phyloP scores from a whole-genome alignment of 2,329 filamentous ascomycete genomes.

The Pleomassaria siparia region DNA sequence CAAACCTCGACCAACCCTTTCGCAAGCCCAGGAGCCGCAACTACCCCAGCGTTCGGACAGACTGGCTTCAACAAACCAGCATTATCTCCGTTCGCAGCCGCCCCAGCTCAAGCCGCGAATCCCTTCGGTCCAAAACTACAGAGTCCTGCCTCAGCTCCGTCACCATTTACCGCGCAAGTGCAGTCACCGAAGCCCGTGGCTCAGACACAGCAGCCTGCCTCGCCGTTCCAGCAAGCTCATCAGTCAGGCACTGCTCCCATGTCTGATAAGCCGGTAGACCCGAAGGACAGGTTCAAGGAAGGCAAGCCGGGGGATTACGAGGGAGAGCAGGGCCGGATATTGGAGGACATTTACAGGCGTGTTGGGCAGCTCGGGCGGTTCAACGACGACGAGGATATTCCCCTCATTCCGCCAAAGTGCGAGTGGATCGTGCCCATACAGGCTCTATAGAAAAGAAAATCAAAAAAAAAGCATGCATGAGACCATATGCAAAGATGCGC shows the following conservation, averaged over 20 bases:
- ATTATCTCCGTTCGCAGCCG: constrained; percentile 22
- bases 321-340: constrained; percentile 53
- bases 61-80: constrained; percentile 39
- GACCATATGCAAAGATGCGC: too few relatives aligned
- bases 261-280: constrained; percentile 20
- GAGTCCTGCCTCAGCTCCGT: constrained; percentile 8
- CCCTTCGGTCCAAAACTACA: constrained; percentile 26
- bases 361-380: constrained; percentile 69
- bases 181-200: background rate
- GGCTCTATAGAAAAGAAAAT: background rate
- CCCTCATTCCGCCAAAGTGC: constrained; percentile 73
- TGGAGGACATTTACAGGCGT: constrained; percentile 64
- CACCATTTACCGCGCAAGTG: constrained; percentile 8
- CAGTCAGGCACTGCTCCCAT: constrained; percentile 55
- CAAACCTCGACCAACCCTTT: constrained; percentile 20
- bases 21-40: constrained; percentile 13
- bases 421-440: constrained; percentile 61
- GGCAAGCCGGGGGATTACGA: constrained; percentile 59
- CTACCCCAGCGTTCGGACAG: constrained; percentile 32
- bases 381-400: constrained; percentile 68
- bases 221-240: constrained; percentile 50
- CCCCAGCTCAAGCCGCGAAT: constrained; percentile 17
- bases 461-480: too few relatives aligned
- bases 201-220: constrained; percentile 3
- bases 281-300: constrained; percentile 59